Conservation (phyloP, 1,284 basidiomycete genomes). For the Ceratobasidium theobromae region DNA sequence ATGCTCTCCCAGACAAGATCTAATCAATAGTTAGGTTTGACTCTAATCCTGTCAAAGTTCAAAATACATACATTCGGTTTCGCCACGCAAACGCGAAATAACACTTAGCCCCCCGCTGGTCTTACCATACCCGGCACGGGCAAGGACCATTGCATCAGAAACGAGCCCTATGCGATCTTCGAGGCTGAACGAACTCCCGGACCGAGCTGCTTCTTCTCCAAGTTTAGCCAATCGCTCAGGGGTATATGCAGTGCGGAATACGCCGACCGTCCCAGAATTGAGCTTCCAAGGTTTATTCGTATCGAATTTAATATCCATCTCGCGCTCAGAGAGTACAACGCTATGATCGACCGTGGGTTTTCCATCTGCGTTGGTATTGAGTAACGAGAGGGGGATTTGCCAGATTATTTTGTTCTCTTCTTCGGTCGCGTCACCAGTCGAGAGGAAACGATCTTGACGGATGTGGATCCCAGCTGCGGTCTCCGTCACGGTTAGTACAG, state of each 20-base stretch:
- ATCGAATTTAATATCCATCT: slow-evolving; percentile 68
- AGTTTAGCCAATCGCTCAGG: slow-evolving; percentile 79
- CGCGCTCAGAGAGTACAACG: slow-evolving; percentile 69
- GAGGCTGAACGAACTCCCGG: slow-evolving; percentile 67
- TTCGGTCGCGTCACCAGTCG: slow-evolving; percentile 73
- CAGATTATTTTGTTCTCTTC: slow-evolving; percentile 92
- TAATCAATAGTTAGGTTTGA: slow-evolving; percentile 39
- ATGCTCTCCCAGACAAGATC: slow-evolving; percentile 78
- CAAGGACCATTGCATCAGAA: slow-evolving; percentile 76
- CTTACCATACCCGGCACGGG: slow-evolving; percentile 76
- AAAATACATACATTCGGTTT: slow-evolving; percentile 67
- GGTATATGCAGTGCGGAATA: slow-evolving; percentile 89
- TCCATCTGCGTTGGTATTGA: slow-evolving; percentile 63
- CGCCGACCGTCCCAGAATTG: slow-evolving; percentile 86
- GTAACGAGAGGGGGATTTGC: slow-evolving; percentile 80
- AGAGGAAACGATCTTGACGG: slow-evolving; percentile 91
- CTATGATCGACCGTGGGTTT: slow-evolving; percentile 63
- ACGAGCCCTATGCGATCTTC: slow-evolving; percentile 88
- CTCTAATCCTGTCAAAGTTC: neutral
- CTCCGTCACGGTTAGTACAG: slow-evolving; percentile 86
- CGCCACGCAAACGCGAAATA: slow-evolving; percentile 65
- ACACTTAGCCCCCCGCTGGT: slow-evolving; percentile 77
- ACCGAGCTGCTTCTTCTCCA: slow-evolving; percentile 72
- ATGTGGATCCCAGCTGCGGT: slow-evolving; percentile 66
- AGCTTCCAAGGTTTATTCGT: slow-evolving; percentile 78